These are phyloP conservation scores for Mucor circinelloides DNA, from an alignment of 371 early-diverging fungal genomes.

Conservation along the genomic window DNA sequence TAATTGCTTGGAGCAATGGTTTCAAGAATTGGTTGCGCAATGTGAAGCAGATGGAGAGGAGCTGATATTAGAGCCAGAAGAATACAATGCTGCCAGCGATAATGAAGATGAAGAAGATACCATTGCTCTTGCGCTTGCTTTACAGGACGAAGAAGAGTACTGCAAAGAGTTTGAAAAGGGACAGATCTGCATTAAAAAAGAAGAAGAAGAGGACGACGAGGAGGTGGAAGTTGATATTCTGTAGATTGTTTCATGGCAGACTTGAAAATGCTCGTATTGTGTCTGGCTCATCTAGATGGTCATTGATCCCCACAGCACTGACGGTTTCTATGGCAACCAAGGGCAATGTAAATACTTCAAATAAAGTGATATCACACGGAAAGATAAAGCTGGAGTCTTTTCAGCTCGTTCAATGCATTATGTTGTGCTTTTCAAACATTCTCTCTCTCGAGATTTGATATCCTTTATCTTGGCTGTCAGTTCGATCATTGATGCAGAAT, in stretches of 20 bases:
- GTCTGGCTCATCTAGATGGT: not conserved
- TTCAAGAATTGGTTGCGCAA: conserved; percentile 42
- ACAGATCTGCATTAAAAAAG: conserved; percentile 13
- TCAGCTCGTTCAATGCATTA: not conserved
- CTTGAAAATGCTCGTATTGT: not conserved
- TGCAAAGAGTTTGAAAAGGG: conserved; percentile 16
- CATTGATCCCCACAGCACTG: not conserved
- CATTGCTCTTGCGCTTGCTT: conserved; percentile 18
- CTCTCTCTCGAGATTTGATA: not conserved
- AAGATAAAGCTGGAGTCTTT: not conserved
- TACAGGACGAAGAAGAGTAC: conserved; percentile 26
- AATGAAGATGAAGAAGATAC: conserved; percentile 36
- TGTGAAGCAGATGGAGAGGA: conserved; percentile 45
- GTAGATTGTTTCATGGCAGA: not conserved
- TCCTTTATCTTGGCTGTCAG: no score
- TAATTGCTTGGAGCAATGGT: conserved; percentile 44
- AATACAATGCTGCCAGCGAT: conserved; percentile 25
- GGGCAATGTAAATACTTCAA: not conserved
- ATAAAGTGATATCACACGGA: not conserved
- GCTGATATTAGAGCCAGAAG: conserved; percentile 17
- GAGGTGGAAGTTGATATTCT: conserved; percentile 20
- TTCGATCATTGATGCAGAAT: no score
- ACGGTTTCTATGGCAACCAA: not conserved
- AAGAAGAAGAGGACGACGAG: conserved; percentile 13
- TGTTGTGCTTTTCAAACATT: not conserved